Percentiles rank a stretch among this genome's conserved stretches.
These are phyloP conservation scores for Salix viminalis DNA, from an alignment of 345 rosid species.

Conservation along the genomic window DNA sequence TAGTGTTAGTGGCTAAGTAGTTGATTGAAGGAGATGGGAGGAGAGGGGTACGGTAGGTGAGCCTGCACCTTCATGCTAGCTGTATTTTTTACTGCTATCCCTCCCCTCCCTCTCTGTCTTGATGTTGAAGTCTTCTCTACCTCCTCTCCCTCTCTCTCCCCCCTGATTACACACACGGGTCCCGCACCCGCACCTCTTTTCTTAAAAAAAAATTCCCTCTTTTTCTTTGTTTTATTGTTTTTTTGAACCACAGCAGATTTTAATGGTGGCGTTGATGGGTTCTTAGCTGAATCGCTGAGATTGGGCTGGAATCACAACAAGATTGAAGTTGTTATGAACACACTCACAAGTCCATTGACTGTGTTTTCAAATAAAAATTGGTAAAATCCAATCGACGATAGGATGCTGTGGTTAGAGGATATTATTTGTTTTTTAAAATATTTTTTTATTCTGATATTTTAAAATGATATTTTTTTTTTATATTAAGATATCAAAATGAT, in stretches of 20 bases:
- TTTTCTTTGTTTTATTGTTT: background rate
- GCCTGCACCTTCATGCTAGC: slow-evolving; percentile 63
- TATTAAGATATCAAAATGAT: too few species aligned
- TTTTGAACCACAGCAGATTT: too few species aligned
- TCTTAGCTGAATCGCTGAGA: background rate
- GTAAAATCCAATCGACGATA: too few species aligned
- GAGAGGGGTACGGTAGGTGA: slow-evolving; percentile 42
- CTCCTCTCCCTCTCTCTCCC: background rate
- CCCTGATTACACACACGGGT: background rate
- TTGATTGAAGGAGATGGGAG: background rate
- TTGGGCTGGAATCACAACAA: too few species aligned
- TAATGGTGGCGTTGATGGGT: background rate
- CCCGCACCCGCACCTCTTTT: slow-evolving; percentile 2
- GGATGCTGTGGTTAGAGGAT: too few species aligned
- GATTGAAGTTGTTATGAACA: too few species aligned
- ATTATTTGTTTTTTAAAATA: too few species aligned
- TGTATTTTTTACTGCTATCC: slow-evolving; percentile 35
- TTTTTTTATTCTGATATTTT: too few species aligned
- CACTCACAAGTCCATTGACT: too few species aligned
- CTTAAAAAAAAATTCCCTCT: background rate
- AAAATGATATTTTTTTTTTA: too few species aligned
- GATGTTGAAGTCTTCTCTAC: slow-evolving; percentile 45
- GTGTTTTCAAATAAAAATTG: too few species aligned
- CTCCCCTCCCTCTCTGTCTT: slow-evolving; percentile 30
- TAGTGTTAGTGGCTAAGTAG: background rate